phyloP scores from a whole-genome alignment of 495 filamentous ascomycete species.

The Penicillium egyptiacum region DNA sequence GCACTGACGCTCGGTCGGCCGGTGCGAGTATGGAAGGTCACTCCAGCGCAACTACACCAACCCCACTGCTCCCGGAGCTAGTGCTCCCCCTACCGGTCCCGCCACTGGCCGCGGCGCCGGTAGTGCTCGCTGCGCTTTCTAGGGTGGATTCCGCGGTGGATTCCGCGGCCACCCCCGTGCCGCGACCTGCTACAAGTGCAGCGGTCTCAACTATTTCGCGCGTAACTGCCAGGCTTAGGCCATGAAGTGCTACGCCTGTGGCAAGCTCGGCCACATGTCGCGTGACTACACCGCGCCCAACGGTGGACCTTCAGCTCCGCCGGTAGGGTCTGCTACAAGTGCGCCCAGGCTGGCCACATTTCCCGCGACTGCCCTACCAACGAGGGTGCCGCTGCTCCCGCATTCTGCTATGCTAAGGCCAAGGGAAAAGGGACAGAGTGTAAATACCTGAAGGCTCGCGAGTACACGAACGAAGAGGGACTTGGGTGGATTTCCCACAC shows the following conservation, averaged over 20 bases:
- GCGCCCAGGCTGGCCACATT: slow-evolving; percentile 93
- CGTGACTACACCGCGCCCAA: slow-evolving; percentile 97
- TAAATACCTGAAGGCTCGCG: no score
- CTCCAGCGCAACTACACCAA: slow-evolving; percentile 79
- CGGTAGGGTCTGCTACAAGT: slow-evolving; percentile 98
- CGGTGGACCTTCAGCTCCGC: slow-evolving; percentile 90
- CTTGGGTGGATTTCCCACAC: no score
- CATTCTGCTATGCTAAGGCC: no score
- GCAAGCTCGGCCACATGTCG: slow-evolving; percentile 97
- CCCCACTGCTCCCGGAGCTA: slow-evolving; percentile 54
- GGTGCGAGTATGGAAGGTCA: no score
- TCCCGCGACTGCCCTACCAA: slow-evolving; percentile 80
- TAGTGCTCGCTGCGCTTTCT: slow-evolving; percentile 64
- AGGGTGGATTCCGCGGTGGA: slow-evolving; percentile 64
- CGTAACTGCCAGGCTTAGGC: slow-evolving; percentile 99
- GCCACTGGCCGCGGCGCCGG: slow-evolving; percentile 44
- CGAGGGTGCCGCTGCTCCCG: slow-evolving; percentile 51
- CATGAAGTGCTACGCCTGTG: slow-evolving; percentile 99
- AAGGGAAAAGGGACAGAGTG: no score
- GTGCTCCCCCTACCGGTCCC: slow-evolving; percentile 61
- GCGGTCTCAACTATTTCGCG: slow-evolving; percentile 97
- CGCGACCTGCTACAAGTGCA: slow-evolving; percentile 99
- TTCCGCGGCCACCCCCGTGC: slow-evolving; percentile 68
- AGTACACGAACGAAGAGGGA: no score
- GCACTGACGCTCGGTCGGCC: no score